phyloP scores from a whole-genome alignment of 805 yeast species.

The Citeromyces matritensis region DNA sequence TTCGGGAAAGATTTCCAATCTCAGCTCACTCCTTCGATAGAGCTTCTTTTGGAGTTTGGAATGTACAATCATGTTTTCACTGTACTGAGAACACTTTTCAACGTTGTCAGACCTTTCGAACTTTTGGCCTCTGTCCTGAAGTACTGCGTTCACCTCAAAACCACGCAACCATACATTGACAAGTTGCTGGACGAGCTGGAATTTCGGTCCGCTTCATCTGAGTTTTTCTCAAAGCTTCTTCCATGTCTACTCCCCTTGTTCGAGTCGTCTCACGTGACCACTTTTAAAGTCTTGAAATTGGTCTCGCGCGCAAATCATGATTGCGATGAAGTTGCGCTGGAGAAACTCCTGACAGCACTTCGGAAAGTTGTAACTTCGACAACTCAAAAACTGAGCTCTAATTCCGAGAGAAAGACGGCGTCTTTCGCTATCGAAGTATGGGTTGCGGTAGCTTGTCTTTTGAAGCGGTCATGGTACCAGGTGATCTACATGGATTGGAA shows the following conservation, averaged over 20 bases:
- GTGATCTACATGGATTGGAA: slow-evolving; percentile 1
- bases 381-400: no score
- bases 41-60: neutral
- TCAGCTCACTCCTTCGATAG: neutral
- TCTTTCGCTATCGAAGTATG: neutral
- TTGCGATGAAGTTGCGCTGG: no score
- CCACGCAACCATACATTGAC: neutral
- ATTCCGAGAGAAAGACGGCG: neutral
- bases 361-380: neutral
- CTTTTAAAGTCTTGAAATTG: no score
- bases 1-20: slow-evolving; percentile 12
- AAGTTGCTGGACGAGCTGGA: neutral
- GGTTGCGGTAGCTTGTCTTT: neutral
- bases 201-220: no score
- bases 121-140: neutral
- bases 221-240: no score
- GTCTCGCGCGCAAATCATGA: no score
- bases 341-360: neutral
- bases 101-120: neutral
- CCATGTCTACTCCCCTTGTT: no score
- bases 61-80: no score
- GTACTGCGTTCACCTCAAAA: neutral
- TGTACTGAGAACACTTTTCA: neutral
- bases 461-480: slow-evolving; percentile 1
- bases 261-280: no score